These are phyloP conservation scores for Lanmaoa rubissima DNA, from an alignment of 768 basidiomycete genomes.

Conservation along the genomic window DNA sequence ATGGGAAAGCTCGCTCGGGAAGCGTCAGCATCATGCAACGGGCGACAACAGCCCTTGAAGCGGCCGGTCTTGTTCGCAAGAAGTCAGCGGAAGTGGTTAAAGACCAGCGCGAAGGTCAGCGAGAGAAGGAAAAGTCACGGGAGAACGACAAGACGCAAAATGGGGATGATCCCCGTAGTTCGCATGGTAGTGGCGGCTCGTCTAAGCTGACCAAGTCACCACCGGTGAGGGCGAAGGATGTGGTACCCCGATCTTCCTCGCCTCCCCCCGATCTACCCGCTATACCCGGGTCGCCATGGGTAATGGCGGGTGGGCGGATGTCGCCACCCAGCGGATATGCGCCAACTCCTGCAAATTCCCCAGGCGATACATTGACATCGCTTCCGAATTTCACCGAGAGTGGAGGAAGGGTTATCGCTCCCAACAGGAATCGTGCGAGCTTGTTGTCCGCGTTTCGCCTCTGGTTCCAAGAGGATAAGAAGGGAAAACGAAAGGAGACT, in stretches of 20 bases:
- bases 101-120: constrained; percentile 54
- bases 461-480: constrained; percentile 92
- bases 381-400: constrained; percentile 40
- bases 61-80: constrained; percentile 79
- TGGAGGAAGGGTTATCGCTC: constrained; percentile 34
- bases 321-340: constrained; percentile 35
- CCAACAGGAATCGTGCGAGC: constrained; percentile 69
- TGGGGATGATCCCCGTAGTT: constrained; percentile 59
- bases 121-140: constrained; percentile 41
- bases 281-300: constrained; percentile 70
- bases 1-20: constrained; percentile 69
- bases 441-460: constrained; percentile 81
- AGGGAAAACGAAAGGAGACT: constrained; percentile 75
- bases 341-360: constrained; percentile 52
- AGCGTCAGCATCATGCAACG: constrained; percentile 97
- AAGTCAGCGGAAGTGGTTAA: constrained; percentile 74
- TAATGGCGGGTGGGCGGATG: constrained; percentile 50
- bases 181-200: constrained; percentile 61
- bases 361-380: constrained; percentile 50
- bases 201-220: constrained; percentile 68
- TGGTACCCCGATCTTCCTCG: constrained; percentile 44
- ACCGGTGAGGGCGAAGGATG: constrained; percentile 52
- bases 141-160: constrained; percentile 42
- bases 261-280: constrained; percentile 42
- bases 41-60: constrained; percentile 87